These are phyloP conservation scores for Leucocoprinus sp. DNA, from an alignment of 768 basidiomycete species.

Conservation along the genomic window DNA sequence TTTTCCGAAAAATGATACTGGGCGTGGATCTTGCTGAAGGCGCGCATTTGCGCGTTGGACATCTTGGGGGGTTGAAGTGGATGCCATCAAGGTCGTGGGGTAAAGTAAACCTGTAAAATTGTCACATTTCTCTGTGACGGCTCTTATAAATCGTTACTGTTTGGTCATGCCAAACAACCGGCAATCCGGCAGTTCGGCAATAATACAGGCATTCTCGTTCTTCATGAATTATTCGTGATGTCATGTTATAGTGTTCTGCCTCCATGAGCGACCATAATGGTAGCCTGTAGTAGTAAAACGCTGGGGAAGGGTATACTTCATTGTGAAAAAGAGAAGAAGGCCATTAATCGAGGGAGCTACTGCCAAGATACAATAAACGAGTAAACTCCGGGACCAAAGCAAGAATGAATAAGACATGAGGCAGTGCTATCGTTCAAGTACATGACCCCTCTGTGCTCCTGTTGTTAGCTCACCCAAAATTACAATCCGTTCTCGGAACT, in stretches of 20 bases:
- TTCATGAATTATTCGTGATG: no score
- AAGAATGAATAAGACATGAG: conserved; percentile 4
- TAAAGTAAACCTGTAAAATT: conserved; percentile 16
- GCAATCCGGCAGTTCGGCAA: no score
- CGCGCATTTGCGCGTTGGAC: conserved; percentile 20
- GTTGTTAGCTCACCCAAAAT: neutral
- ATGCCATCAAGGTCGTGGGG: conserved; percentile 29
- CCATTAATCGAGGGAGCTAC: neutral
- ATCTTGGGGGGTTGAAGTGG: conserved; percentile 25
- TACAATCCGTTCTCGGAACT: conserved; percentile 12
- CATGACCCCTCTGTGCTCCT: conserved; percentile 16
- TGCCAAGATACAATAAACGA: neutral
- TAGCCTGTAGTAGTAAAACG: neutral
- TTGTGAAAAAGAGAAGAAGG: neutral
- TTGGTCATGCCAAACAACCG: neutral
- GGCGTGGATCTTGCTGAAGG: no score
- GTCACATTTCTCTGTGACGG: neutral
- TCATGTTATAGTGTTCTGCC: no score
- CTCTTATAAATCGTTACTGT: no score
- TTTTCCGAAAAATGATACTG: conserved; percentile 51
- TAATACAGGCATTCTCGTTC: no score
- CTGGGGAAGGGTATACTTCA: conserved; percentile 3
- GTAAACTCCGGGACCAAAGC: conserved; percentile 2
- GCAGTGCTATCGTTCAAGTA: conserved; percentile 11
- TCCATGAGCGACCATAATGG: no score